These are phyloP conservation scores for Coemansia sp. DNA, from an alignment of 192 early-diverging fungal species.

Conservation along the genomic window DNA sequence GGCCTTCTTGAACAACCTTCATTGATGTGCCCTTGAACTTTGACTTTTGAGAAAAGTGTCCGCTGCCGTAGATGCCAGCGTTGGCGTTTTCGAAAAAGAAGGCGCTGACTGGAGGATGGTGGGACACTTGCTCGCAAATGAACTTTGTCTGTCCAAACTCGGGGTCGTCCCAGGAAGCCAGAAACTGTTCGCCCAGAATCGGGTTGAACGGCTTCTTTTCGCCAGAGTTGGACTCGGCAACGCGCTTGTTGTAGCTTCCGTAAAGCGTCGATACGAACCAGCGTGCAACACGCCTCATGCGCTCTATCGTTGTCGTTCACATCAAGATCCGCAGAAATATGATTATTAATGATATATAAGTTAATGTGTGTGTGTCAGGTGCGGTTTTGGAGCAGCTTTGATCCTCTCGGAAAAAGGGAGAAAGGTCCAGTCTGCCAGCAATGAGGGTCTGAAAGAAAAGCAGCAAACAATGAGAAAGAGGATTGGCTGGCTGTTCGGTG, in stretches of 20 bases:
- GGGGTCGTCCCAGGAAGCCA: constrained; percentile 61
- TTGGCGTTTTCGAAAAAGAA: constrained; percentile 65
- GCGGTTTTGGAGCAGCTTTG: too few species aligned
- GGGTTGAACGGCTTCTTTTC: constrained; percentile 80
- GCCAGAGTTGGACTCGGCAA: constrained; percentile 63
- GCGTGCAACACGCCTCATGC: constrained; percentile 66
- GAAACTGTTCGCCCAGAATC: constrained; percentile 69
- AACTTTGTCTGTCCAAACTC: constrained; percentile 57
- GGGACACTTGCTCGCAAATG: constrained; percentile 69
- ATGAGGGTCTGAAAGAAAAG: neutral
- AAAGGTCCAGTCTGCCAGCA: neutral
- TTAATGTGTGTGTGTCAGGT: too few species aligned
- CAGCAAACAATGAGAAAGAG: neutral
- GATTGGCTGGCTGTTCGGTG: neutral
- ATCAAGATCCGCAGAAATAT: neutral
- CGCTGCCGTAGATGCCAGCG: constrained; percentile 61
- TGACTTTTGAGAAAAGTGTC: constrained; percentile 64
- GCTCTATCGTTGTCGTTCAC: constrained; percentile 37
- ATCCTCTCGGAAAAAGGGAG: neutral
- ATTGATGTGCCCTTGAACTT: constrained; percentile 75
- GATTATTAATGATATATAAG: neutral
- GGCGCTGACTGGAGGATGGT: constrained; percentile 74
- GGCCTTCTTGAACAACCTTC: constrained; percentile 77
- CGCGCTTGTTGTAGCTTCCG: constrained; percentile 72
- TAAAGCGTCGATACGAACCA: constrained; percentile 84